phyloP scores from a whole-genome alignment of 2,329 filamentous ascomycete species.

The Ophiobolus disseminans region DNA sequence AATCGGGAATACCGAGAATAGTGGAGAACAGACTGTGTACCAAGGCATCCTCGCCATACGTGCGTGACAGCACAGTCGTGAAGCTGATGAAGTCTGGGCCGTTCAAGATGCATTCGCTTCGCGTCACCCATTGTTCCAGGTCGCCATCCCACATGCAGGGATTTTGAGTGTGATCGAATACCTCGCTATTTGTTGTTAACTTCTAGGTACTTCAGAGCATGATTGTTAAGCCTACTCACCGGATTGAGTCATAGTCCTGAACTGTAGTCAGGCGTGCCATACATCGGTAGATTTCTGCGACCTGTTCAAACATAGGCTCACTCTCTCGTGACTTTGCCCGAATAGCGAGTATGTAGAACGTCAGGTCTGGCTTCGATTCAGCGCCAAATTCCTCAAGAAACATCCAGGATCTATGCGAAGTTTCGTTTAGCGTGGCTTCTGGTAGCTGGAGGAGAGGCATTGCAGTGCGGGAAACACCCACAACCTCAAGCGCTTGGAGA shows the following conservation, averaged over 20 bases:
- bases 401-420: conserved; percentile 9
- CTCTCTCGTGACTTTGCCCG: background rate
- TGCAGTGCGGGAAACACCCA: background rate
- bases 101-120: conserved; percentile 11
- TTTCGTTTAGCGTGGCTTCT: conserved; percentile 2
- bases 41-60: background rate
- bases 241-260: background rate
- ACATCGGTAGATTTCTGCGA: background rate
- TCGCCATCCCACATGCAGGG: background rate
- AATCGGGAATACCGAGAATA: conserved; percentile 4
- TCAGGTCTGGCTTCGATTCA: conserved; percentile 8
- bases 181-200: no score
- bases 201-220: no score
- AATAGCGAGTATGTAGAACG: conserved; percentile 15
- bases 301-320: background rate
- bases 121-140: background rate
- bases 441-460: conserved; percentile 14
- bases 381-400: conserved; percentile 26
- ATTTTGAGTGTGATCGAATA: background rate
- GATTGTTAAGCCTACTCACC: background rate
- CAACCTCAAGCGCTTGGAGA: background rate
- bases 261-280: conserved; percentile 11
- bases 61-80: background rate
- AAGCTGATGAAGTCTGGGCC: conserved; percentile 12
- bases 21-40: conserved; percentile 4